Evolutionary conservation across 306 rosid species (phyloP).

Genomic region (Prunus padus): DNA sequence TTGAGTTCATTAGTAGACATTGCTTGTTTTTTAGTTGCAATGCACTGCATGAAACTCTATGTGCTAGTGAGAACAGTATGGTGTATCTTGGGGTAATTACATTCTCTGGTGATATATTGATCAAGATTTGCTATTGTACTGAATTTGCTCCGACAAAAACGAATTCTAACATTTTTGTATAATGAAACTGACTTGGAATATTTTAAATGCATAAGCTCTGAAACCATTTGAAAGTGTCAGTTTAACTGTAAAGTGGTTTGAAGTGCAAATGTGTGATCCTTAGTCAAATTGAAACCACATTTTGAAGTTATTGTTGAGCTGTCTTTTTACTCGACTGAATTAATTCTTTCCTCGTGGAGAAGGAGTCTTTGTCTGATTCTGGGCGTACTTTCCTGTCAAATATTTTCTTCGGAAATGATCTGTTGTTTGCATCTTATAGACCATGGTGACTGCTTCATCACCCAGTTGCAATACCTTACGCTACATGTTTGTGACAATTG

Average conservation of each 20-base stretch:
- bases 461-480: not conserved
- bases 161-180: not conserved
- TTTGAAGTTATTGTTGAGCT: not conserved
- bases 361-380: not conserved
- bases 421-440: not conserved
- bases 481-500: not conserved
- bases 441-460: not conserved
- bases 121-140: not conserved
- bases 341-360: not conserved
- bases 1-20: not conserved
- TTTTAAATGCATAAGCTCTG: not conserved
- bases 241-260: not conserved
- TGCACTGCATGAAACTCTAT: not conserved
- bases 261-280: not conserved
- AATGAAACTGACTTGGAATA: not conserved
- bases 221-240: not conserved
- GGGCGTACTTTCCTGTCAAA: not conserved
- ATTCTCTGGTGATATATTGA: not conserved
- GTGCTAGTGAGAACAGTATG: not conserved
- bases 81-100: not conserved
- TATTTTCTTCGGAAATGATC: not conserved
- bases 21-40: not conserved
- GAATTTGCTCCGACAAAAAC: not conserved
- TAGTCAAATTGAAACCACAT: not conserved
- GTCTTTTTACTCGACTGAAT: not conserved